These are phyloP conservation scores for Trichosanthes cucumerina DNA, from an alignment of 306 rosid species.

Conservation along the genomic window DNA sequence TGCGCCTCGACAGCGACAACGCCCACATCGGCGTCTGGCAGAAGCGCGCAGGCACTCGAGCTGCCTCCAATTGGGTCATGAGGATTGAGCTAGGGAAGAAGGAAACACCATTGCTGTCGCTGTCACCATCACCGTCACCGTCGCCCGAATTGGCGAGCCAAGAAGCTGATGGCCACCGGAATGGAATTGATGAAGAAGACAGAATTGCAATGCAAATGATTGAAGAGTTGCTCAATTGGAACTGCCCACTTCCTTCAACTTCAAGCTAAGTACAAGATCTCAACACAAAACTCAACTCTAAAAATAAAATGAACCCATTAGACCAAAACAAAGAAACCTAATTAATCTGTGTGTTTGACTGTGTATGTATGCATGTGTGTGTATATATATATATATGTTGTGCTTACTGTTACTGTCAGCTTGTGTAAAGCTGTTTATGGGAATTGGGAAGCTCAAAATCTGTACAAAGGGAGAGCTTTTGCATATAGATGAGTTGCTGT, in stretches of 20 bases:
- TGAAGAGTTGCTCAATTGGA: slow-evolving; percentile 89
- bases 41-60: slow-evolving; percentile 65
- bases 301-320: not conserved
- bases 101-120: slow-evolving; percentile 2
- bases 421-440: not conserved
- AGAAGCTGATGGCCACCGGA: slow-evolving; percentile 6
- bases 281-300: not conserved
- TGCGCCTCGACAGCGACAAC: slow-evolving; percentile 80
- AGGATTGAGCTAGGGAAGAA: slow-evolving; percentile 75
- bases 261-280: slow-evolving; percentile 18
- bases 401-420: not conserved
- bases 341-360: slow-evolving; percentile 5
- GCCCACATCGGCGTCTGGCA: slow-evolving; percentile 99
- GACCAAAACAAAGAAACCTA: not conserved
- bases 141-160: not conserved
- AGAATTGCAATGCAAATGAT: slow-evolving; percentile 86
- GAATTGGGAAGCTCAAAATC: slow-evolving; percentile 4
- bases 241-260: slow-evolving; percentile 20
- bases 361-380: not conserved
- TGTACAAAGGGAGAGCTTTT: slow-evolving; percentile 6
- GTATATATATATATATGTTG: not conserved
- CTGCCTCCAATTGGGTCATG: slow-evolving; percentile 87
- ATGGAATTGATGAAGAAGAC: slow-evolving; percentile 51
- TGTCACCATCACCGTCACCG: not conserved
- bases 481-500: not conserved